A percentile compares a stretch with the other conserved stretches of the same genome.
These are phyloP conservation scores for Phytopythium sindhum DNA, from an alignment of 352 stramenopile genomes.

Conservation along the genomic window DNA sequence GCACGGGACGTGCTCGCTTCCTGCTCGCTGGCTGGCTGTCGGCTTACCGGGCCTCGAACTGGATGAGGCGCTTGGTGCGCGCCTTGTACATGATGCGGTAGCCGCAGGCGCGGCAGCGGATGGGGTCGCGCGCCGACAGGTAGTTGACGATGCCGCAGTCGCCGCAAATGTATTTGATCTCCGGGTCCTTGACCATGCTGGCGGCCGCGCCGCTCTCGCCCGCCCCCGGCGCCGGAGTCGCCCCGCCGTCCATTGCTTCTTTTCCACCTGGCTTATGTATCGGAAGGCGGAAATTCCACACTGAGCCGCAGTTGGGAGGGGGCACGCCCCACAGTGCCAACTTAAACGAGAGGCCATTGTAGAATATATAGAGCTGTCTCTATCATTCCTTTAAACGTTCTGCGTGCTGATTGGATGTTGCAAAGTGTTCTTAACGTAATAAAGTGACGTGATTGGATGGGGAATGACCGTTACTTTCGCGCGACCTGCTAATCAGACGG, in stretches of 20 bases:
- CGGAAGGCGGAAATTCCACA: conserved; percentile 2
- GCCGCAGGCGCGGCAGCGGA: conserved; percentile 94
- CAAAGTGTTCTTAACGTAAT: not conserved
- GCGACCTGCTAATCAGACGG: not conserved
- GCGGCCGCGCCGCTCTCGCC: conserved; percentile 42
- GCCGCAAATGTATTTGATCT: conserved; percentile 97
- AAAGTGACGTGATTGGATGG: not conserved
- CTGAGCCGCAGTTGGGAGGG: not conserved
- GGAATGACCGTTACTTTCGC: not conserved
- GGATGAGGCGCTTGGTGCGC: conserved; percentile 93
- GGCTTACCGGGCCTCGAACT: conserved; percentile 87
- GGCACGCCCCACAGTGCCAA: not conserved
- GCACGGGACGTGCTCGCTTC: too few species aligned
- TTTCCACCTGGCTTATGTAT: conserved; percentile 3
- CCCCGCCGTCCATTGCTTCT: conserved; percentile 69
- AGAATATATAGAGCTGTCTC: not conserved
- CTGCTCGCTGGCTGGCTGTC: not conserved
- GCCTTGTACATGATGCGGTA: conserved; percentile 99
- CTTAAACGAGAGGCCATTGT: not conserved
- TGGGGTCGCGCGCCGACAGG: conserved; percentile 93
- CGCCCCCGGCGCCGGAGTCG: conserved; percentile 57
- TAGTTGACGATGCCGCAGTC: conserved; percentile 96
- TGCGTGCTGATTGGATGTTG: not conserved
- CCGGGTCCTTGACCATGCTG: conserved; percentile 76
- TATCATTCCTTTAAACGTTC: not conserved